These are phyloP conservation scores for Talaromyces sp. DNA, from an alignment of 2,329 filamentous ascomycete genomes.

Conservation along the genomic window DNA sequence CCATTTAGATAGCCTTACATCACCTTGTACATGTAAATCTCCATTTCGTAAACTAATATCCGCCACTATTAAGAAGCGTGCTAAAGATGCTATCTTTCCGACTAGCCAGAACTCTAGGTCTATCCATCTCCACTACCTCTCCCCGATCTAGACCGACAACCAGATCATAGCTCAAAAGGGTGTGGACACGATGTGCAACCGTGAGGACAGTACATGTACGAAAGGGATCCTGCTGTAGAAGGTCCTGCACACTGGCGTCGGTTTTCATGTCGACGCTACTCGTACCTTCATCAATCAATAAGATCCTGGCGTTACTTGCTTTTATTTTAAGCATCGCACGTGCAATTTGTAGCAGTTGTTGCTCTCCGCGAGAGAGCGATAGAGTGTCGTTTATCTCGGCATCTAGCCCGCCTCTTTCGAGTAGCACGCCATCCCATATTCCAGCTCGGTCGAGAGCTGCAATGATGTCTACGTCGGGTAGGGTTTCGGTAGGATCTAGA, in stretches of 20 bases:
- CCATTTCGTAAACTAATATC: background rate
- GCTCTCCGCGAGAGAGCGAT: conserved; percentile 52
- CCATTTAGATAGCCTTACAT: background rate
- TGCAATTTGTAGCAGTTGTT: conserved; percentile 60
- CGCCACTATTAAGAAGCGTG: background rate
- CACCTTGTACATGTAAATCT: background rate
- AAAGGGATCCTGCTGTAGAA: background rate
- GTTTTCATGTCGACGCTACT: conserved; percentile 48
- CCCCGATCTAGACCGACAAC: conserved; percentile 32
- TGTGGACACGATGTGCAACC: conserved; percentile 53
- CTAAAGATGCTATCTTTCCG: background rate
- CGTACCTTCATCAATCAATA: conserved; percentile 42
- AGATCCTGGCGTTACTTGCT: conserved; percentile 25
- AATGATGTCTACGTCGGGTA: conserved; percentile 31
- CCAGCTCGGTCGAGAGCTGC: conserved; percentile 33
- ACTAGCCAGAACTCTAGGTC: background rate
- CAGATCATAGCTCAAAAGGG: conserved; percentile 34
- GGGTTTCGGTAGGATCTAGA: conserved; percentile 30
- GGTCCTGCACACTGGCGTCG: background rate
- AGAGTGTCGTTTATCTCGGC: conserved; percentile 43
- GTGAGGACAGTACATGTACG: conserved; percentile 53
- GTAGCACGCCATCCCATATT: conserved; percentile 28
- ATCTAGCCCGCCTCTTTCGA: conserved; percentile 36
- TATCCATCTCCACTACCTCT: conserved; percentile 26
- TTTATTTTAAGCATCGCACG: conserved; percentile 47